Evolutionary conservation across 176 grass and related monocot genomes (phyloP).

Genomic region (Musa troglodytarum): DNA sequence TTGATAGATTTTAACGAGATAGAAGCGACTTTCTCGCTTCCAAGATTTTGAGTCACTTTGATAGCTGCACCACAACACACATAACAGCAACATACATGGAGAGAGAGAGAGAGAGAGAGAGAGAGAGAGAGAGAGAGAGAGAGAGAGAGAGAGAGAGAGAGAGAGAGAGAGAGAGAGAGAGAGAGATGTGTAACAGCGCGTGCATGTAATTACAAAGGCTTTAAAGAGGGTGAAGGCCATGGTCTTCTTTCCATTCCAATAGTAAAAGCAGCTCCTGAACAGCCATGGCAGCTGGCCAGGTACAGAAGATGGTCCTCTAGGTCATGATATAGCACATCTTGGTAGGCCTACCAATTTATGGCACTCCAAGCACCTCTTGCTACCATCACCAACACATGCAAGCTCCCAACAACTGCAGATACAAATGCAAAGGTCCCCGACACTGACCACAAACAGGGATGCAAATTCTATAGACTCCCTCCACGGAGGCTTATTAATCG

Average conservation of each 20-base stretch:
- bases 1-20: constrained; percentile 31
- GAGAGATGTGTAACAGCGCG: no score
- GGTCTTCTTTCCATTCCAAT: not conserved
- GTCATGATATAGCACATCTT: not conserved
- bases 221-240: constrained; percentile 11
- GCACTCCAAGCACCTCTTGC: not conserved
- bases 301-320: not conserved
- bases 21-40: constrained; percentile 17
- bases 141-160: not conserved
- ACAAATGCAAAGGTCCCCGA: no score
- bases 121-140: not conserved
- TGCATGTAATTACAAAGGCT: not conserved
- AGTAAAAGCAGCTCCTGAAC: not conserved
- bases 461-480: no score
- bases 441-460: no score
- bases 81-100: not conserved
- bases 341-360: not conserved
- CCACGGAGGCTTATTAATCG: no score
- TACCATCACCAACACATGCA: no score
- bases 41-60: constrained; percentile 3
- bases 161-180: not conserved
- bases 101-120: not conserved
- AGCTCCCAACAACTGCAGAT: no score
- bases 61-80: not conserved
- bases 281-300: constrained; percentile 5